Percentiles rank a stretch among this genome's conserved stretches.
phyloP scores from a whole-genome alignment of 2,329 filamentous ascomycete genomes.

The Ceratocystis colombiana region DNA sequence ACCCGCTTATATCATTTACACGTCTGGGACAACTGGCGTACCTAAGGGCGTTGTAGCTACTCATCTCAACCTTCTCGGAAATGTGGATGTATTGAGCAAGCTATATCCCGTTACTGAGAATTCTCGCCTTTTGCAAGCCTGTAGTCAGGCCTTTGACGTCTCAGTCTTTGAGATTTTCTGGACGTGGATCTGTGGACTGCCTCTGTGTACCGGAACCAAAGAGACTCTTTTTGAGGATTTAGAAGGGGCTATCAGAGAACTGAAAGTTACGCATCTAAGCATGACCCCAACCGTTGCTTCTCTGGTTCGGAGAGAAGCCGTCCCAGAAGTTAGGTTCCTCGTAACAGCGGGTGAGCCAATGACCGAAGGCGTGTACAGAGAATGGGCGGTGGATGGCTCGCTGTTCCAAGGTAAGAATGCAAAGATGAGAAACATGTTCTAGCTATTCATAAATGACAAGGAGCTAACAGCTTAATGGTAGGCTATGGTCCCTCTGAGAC shows the following conservation, averaged over 20 bases:
- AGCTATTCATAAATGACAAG: too few relatives aligned
- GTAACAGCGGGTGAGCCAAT: conserved; percentile 75
- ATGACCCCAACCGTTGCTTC: conserved; percentile 78
- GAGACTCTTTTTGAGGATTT: conserved; percentile 65
- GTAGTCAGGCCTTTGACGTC: conserved; percentile 76
- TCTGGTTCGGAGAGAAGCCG: conserved; percentile 56
- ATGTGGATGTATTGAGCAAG: conserved; percentile 55
- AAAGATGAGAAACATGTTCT: too few relatives aligned
- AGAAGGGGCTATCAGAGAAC: conserved; percentile 51
- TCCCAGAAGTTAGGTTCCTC: conserved; percentile 62
- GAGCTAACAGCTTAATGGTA: conserved; percentile 26
- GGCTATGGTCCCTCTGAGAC: conserved; percentile 76
- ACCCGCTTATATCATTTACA: conserved; percentile 70
- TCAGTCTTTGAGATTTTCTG: conserved; percentile 90
- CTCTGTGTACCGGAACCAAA: conserved; percentile 64
- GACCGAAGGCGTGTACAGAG: conserved; percentile 57
- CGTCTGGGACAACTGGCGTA: conserved; percentile 68
- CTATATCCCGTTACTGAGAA: conserved; percentile 49
- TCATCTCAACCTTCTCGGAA: conserved; percentile 64
- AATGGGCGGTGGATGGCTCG: conserved; percentile 50
- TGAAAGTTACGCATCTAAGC: conserved; percentile 68
- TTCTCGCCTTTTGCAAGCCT: conserved; percentile 66
- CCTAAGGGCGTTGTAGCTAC: conserved; percentile 75
- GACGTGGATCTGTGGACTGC: conserved; percentile 67
- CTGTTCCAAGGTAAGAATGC: conserved; percentile 55